Evolutionary conservation across 2,329 filamentous ascomycete genomes (phyloP), one percentile per base, ranked within the genome.

Genomic region (Colletotrichum simmondsii): DNA sequence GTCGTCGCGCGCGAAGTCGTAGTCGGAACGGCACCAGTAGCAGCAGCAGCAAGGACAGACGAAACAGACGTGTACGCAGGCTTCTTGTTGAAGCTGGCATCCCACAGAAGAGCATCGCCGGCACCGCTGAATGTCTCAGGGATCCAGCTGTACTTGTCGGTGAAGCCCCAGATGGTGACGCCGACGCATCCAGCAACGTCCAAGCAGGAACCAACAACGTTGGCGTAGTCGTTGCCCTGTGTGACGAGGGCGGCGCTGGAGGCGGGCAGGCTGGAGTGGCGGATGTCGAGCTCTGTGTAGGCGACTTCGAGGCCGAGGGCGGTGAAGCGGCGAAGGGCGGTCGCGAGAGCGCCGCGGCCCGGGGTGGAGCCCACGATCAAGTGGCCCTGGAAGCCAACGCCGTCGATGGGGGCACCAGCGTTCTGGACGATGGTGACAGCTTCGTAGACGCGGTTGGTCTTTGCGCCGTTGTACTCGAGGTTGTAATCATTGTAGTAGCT

Each of bases 261-360:
- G 4, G 86, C 79, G 0, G 89, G 88, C 14, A 90, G 78, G 5
- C 77, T 78, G 2, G 78, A 77, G 68, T 87, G 85, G 35, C 90
- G 84, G 73, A 92, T 88, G 77, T 92, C 90, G 26, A 92, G 82
- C 81, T 92, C 90, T 1, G 90, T 92, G 78, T 90, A 85, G 5
- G 89, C 89, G 5, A 91, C 87, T 72, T 92, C 90, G 5, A 90
- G 80, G 5, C 85, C 85, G 2, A 89, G 84, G 1, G 82, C 81
- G 2, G 85, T 84, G 81, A 89, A 92, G 54, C 85, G 81, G 60
- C 82, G 77, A 65, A 91, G 86, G 16, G 85, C 84, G 0, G 83
- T 81, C 37, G 82, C 81, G 57, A 88, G 83, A 14, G 82, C 80
- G 46, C 82, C 80, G 74, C 86, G 84, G 54, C 78, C 80, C 0